Conservation (phyloP, 768 basidiomycete genomes). For the Leccinum disarticulatum region DNA sequence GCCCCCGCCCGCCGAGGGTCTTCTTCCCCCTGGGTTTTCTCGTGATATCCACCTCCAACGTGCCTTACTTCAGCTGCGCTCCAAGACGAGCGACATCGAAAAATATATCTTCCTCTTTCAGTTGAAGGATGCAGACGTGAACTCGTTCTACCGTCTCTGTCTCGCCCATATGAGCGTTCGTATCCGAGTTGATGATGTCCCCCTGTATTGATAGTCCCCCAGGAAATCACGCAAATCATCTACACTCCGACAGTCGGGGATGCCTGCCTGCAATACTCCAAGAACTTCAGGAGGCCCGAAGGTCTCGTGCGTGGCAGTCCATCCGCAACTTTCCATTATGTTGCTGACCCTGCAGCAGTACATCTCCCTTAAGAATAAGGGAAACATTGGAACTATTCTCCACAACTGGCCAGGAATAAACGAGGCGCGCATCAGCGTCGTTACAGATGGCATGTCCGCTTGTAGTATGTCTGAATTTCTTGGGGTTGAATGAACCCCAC, state of each 20-base stretch:
- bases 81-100: conserved; percentile 72
- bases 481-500: conserved; percentile 7
- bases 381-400: conserved; percentile 69
- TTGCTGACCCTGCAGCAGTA: conserved; percentile 44
- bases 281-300: conserved; percentile 73
- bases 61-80: conserved; percentile 67
- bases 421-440: conserved; percentile 86
- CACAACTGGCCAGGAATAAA: conserved; percentile 69
- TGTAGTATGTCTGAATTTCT: background rate
- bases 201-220: background rate
- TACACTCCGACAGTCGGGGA: conserved; percentile 94
- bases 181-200: background rate
- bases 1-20: conserved; percentile 48
- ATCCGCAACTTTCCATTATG: background rate
- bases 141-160: conserved; percentile 79
- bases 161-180: conserved; percentile 55
- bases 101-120: conserved; percentile 84
- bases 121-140: conserved; percentile 68
- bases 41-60: conserved; percentile 53
- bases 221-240: conserved; percentile 73
- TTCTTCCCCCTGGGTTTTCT: conserved; percentile 60
- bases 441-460: conserved; percentile 72
- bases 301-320: conserved; percentile 51
- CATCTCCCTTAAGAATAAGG: conserved; percentile 82
- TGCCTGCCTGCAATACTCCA: conserved; percentile 81